phyloP scores from a whole-genome alignment of 2,329 filamentous ascomycete genomes.

The Phoma sp. region DNA sequence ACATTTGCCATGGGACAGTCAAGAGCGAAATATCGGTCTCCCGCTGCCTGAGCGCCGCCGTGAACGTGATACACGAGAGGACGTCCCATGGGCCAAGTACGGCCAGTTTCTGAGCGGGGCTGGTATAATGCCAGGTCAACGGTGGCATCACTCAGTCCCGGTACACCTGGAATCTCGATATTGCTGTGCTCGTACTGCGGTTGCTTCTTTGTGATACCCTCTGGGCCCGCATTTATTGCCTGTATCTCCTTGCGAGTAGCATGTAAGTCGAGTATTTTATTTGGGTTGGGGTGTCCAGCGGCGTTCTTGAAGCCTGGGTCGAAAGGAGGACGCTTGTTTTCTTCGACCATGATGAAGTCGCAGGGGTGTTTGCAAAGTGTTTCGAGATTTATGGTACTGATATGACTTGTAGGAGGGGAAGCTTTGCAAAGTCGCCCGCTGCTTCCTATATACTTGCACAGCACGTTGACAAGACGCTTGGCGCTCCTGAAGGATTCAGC shows the following conservation, averaged over 20 bases:
- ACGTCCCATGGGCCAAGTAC: background rate
- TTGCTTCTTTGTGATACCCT: background rate
- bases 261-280: background rate
- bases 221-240: background rate
- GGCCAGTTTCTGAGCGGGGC: background rate
- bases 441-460: no score
- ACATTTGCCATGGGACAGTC: constrained; percentile 34
- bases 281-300: background rate
- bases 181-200: constrained; percentile 2
- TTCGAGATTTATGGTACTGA: no score
- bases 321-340: constrained; percentile 2
- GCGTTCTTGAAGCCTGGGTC: background rate
- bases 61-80: constrained; percentile 42
- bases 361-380: background rate
- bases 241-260: background rate
- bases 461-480: no score
- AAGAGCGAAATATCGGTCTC: constrained; percentile 33
- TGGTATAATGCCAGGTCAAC: constrained; percentile 3
- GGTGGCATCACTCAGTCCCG: background rate
- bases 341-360: background rate
- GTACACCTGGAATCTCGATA: background rate
- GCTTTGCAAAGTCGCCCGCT: no score
- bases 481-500: no score
- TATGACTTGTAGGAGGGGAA: no score
- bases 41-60: constrained; percentile 51